Evolutionary conservation across 139 green algal genomes (phyloP).

Genomic region (Asterochloris sp.): DNA sequence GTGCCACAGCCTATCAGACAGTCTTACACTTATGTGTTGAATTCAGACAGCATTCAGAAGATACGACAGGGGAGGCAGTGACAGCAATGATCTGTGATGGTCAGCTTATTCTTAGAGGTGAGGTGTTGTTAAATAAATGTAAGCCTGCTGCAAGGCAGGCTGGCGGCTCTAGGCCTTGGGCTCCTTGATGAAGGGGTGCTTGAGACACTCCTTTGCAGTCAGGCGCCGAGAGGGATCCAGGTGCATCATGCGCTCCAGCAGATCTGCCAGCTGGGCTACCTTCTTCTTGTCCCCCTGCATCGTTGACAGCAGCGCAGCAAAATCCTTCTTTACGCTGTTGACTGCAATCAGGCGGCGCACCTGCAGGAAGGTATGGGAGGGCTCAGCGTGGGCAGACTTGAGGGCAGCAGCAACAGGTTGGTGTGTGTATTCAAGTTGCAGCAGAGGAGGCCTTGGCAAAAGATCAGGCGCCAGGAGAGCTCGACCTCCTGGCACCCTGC

Average conservation of each 20-base stretch:
- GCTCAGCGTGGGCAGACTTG: no score
- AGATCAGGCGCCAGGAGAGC: background rate
- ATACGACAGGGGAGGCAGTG: no score
- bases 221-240: conserved; percentile 96
- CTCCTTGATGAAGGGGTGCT: conserved; percentile 86
- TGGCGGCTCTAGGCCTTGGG: background rate
- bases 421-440: no score
- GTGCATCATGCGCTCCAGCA: conserved; percentile 91
- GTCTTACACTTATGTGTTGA: no score
- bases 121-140: no score
- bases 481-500: background rate
- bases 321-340: conserved; percentile 68
- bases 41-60: no score
- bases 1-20: no score
- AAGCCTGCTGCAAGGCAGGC: background rate
- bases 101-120: no score
- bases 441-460: no score
- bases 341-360: conserved; percentile 73
- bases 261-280: conserved; percentile 71
- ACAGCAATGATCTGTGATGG: no score
- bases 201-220: conserved; percentile 77
- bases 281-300: conserved; percentile 33
- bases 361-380: conserved; percentile 33
- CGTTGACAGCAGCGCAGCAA: conserved; percentile 43
- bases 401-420: no score